Evolutionary conservation across 2,329 filamentous ascomycete species (phyloP), one percentile per base, ranked within the genome.

Genomic region (Epichloe hybrida): DNA sequence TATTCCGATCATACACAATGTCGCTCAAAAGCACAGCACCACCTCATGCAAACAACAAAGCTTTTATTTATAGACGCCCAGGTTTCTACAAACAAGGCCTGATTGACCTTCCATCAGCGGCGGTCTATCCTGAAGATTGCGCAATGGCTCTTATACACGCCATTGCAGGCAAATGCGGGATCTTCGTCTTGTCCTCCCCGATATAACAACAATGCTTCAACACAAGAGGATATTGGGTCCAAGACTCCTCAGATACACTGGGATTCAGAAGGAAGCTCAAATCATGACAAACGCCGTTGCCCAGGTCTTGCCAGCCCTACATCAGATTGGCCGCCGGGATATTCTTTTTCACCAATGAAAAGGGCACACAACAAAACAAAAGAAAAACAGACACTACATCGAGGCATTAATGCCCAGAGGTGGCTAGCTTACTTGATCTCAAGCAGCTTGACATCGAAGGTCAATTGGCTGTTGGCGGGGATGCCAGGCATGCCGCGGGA

Each of bases 401-500:
- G 35, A 48, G n/a, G 5, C 31, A 11, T 15, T 17, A 4, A 21
- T 27, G 31, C 40, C 20, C 7, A 12, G 27, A 31, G 34, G 45
- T 17, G 56, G 52, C 70, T 75, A 56, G 52, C 70, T 75, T 83
- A 90, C 76, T 89, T 89, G 71, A 89, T 87, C 69, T 86, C 83
- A 50, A 91, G 72, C 50, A 90, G 75, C 77, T 91, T 93, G 62
- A 93, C 77, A 68, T 98, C 94, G 68, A 98, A 98, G 66, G 86
- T 80, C 68, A 98, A 73, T 59, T 84, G 88, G 68, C 88, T 91
- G 80, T 97, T 96, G 61, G 77, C 79, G 23, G 93, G 93, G 61
- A 98, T 97, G 58, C 86, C 89, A 48, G 88, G 86, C 23, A 86
- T 71, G 55, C 77, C 74, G 73, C 87, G 85, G 72, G 80, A 89